Base-by-base conservation (phyloP, 2,329 filamentous ascomycete species). In the Arthroderma uncinatum region DNA sequence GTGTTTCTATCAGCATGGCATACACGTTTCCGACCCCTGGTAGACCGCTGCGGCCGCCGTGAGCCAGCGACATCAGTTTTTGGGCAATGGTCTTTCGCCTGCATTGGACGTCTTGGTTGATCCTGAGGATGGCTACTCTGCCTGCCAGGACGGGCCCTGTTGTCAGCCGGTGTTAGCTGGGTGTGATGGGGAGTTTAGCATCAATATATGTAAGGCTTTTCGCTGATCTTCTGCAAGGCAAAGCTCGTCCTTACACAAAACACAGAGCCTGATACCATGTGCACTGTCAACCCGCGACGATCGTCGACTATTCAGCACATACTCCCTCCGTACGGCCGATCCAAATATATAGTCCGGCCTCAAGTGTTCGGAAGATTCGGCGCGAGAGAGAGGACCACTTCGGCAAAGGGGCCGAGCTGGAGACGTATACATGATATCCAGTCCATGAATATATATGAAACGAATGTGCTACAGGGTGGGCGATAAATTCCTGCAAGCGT, bases 141-240 rank as follows among this genome's bases (percentile, higher is more conserved):
- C n/a, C n/a, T n/a, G n/a, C n/a, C n/a, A n/a, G n/a, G n/a, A n/a
- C n/a, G n/a, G n/a, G n/a, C n/a, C n/a, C n/a, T n/a, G n/a, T n/a
- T n/a, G n/a, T n/a, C n/a, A n/a, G n/a, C n/a, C n/a, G n/a, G n/a
- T n/a, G n/a, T n/a, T n/a, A n/a, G n/a, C n/a, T n/a, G n/a, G n/a
- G n/a, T n/a, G n/a, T 30, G 28, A 30, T 30, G 40, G 25, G 9
- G 40, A 47, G 40, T 21, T 44, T 25, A 21, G 40, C 40, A 47
- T 47, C 40, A 47, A 47, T 47, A 23, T 21, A 47, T 44, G 21
- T 14, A 23, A 47, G 40, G 40, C 19, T 23, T 6, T 25, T 47
- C 25, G 40, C 40, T 47, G 40, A 47, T 47, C 40, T 25, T 47
- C 40, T 47, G 40, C 40, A 47, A 25, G 40, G 40, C 40, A 47